Conservation (phyloP, 495 filamentous ascomycete genomes). For the Chlorociboria aeruginascens region DNA sequence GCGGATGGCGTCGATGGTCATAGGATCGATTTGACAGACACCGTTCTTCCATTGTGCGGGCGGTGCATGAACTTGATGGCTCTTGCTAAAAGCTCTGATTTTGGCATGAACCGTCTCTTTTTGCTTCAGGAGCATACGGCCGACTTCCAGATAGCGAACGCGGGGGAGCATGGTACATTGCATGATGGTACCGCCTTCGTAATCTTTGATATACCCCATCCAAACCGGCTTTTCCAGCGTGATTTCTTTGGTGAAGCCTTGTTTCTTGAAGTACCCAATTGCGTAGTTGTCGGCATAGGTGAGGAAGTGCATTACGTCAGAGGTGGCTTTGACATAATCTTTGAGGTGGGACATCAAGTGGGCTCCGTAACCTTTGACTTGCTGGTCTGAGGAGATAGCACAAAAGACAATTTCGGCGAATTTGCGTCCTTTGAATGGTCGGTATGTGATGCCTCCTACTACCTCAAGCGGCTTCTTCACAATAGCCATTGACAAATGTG, state of each 20-base stretch:
- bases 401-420: constrained; percentile 99
- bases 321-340: constrained; percentile 96
- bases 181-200: constrained; percentile 98
- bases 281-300: constrained; percentile 99
- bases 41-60: constrained; percentile 77
- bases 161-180: constrained; percentile 95
- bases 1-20: constrained; percentile 71
- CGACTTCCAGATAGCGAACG: constrained; percentile 85
- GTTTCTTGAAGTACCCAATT: constrained; percentile 98
- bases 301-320: constrained; percentile 94
- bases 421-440: constrained; percentile 82
- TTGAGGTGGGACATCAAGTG: constrained; percentile 97
- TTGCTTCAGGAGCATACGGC: constrained; percentile 94
- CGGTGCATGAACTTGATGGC: constrained; percentile 74
- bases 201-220: constrained; percentile 99
- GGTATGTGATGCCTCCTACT: constrained; percentile 92
- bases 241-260: constrained; percentile 98
- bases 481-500: constrained; percentile 92
- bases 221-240: constrained; percentile 79
- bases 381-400: constrained; percentile 93
- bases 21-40: constrained; percentile 60
- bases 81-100: constrained; percentile 82
- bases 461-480: constrained; percentile 94
- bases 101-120: constrained; percentile 91
- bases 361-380: constrained; percentile 96